These are phyloP conservation scores for Neoscytalidium dimidiatum DNA, from an alignment of 2,329 filamentous ascomycete genomes.

Conservation along the genomic window DNA sequence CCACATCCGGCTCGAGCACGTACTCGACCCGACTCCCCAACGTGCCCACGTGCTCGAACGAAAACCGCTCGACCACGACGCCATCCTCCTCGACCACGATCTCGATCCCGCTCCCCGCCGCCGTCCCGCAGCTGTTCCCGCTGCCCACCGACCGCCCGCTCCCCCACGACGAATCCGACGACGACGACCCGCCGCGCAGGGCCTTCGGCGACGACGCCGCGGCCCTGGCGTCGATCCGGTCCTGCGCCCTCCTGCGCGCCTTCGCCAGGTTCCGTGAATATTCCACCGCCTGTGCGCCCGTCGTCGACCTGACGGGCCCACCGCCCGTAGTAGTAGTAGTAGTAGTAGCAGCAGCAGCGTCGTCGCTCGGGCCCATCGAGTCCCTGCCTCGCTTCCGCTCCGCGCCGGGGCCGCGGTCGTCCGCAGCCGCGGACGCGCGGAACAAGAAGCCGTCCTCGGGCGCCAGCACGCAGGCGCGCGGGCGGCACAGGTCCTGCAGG, in stretches of 20 bases:
- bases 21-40: conserved; percentile 63
- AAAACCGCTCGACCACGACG: conserved; percentile 49
- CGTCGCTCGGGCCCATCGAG: background rate
- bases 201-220: background rate
- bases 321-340: no score
- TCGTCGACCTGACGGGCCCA: background rate
- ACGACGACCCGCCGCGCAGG: background rate
- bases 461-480: conserved; percentile 55
- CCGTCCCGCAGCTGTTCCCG: conserved; percentile 59
- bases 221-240: background rate
- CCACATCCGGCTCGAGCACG: conserved; percentile 57
- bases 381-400: background rate
- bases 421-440: no score
- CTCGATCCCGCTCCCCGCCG: conserved; percentile 55
- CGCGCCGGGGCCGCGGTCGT: conserved; percentile 17
- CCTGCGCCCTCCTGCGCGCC: background rate
- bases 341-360: no score
- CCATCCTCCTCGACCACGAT: conserved; percentile 55
- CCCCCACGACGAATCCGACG: background rate
- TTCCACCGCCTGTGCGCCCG: no score
- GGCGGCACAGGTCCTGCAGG: conserved; percentile 69
- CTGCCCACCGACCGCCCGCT: conserved; percentile 32
- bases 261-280: background rate
- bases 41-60: conserved; percentile 60
- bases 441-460: background rate